These are phyloP conservation scores for Juncus inflexus DNA, from an alignment of 176 grass and related monocot genomes.

Conservation along the genomic window DNA sequence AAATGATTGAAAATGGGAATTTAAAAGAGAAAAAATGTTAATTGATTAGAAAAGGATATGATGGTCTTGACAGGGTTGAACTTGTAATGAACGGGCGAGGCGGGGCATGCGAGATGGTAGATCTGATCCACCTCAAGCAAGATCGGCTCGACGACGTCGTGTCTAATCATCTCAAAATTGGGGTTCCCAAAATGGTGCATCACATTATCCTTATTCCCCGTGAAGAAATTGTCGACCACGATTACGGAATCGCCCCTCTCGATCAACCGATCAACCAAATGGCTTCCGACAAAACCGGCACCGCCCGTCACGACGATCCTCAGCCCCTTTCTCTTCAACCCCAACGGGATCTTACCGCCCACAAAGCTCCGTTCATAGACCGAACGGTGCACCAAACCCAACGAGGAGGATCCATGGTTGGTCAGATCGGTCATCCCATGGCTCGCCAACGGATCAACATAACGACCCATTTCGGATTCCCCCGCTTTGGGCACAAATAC, in stretches of 20 bases:
- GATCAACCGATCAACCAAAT: slow-evolving; percentile 72
- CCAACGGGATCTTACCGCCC: slow-evolving; percentile 53
- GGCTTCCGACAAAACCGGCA: slow-evolving; percentile 85
- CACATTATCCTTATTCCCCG: slow-evolving; percentile 77
- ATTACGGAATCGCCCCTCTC: slow-evolving; percentile 76
- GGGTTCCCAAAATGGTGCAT: slow-evolving; percentile 67
- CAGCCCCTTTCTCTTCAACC: slow-evolving; percentile 53
- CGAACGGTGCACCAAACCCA: slow-evolving; percentile 5
- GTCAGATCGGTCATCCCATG: slow-evolving; percentile 1
- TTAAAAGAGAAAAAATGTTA: background rate
- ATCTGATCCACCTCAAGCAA: slow-evolving; percentile 95
- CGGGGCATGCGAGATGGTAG: slow-evolving; percentile 93
- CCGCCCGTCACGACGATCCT: slow-evolving; percentile 68
- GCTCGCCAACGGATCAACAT: slow-evolving; percentile 19
- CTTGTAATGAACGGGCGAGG: slow-evolving; percentile 93
- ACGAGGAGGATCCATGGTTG: slow-evolving; percentile 22
- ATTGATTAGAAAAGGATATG: slow-evolving; percentile 38
- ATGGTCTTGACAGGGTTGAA: slow-evolving; percentile 95
- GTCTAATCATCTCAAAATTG: slow-evolving; percentile 69
- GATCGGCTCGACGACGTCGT: slow-evolving; percentile 91
- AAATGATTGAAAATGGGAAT: background rate
- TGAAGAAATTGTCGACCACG: slow-evolving; percentile 94
- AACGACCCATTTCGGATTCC: slow-evolving; percentile 14
- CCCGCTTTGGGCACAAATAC: slow-evolving; percentile 25
- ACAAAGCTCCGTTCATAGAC: slow-evolving; percentile 18